Base-by-base conservation (phyloP, 1,284 basidiomycete genomes). In the Malassezia cuniculi region DNA sequence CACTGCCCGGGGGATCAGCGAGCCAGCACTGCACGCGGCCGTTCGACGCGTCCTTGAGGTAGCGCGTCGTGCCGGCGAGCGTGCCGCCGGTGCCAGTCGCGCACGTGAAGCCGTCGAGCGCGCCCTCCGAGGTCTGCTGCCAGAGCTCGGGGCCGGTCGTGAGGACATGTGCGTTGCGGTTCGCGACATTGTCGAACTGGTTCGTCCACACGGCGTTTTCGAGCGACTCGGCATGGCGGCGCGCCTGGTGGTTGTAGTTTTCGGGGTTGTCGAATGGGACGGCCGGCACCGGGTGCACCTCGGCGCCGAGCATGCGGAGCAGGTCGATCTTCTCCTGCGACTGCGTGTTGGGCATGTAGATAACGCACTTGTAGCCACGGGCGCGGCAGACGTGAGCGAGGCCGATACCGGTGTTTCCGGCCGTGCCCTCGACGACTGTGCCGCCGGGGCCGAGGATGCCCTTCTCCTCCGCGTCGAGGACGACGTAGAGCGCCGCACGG, bases 161-260 rank as follows among this genome's bases (percentile, higher is more conserved):
- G 37, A 75, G 68, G 68, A 93, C 90, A 68, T 97, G 90, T 12
- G 81, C 81, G 26, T 79, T 69, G 11, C 90, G 78, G 68, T 97
- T 97, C 39, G 69, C 69, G 11, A 84, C 83, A 69, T 94, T 94
- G 71, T 95, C 89, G 66, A 95, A 95, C 70, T 97, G 90, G 72
- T 97, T 81, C n/a, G 87, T 95, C 90, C 93, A 99, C 44, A 95
- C 78, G 15, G 87, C 82, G 63, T 94, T 94, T n/a, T 79, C 75
- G 22, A 81, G 71, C n/a, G 71, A 69, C 38, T 78, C 75, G 31
- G 90, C 90, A 55, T 81, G 85, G 48, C 86, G 81, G 36, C 80
- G 78, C 21, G 93, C 93, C 71, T 90, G 90, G 72, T 97, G 93
- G 70, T 97, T 99, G 75, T 95, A 99, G 72, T 99, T 99, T 49